Evolutionary conservation across 176 grass and related monocot species (phyloP).

Genomic region (barley (Hordeum vulgare)): DNA sequence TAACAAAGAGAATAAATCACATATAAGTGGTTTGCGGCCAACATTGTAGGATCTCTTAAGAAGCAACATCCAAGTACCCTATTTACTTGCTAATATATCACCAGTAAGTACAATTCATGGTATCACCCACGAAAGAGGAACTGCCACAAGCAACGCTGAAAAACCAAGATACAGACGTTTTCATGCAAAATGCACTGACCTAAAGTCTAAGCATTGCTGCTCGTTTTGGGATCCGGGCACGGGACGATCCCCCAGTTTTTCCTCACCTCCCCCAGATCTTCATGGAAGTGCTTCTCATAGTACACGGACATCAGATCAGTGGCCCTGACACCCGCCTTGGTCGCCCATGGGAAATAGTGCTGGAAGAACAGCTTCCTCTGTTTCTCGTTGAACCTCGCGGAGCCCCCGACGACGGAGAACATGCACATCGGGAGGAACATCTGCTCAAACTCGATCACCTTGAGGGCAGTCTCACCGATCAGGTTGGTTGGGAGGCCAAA

Average conservation of each 20-base stretch:
- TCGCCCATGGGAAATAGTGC: slow-evolving; percentile 83
- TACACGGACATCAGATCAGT: slow-evolving; percentile 88
- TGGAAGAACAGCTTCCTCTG: slow-evolving; percentile 65
- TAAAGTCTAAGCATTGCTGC: slow-evolving; percentile 18
- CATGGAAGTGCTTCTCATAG: slow-evolving; percentile 92
- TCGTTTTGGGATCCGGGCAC: slow-evolving; percentile 39
- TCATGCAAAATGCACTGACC: background rate
- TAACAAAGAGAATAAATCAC: background rate
- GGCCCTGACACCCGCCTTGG: slow-evolving; percentile 49
- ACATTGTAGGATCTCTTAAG: background rate
- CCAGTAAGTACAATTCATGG: background rate
- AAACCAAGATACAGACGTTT: background rate
- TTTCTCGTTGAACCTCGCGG: slow-evolving; percentile 70
- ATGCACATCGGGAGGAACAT: slow-evolving; percentile 97
- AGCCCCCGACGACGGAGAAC: slow-evolving; percentile 73
- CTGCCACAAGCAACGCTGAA: background rate
- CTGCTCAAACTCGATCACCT: slow-evolving; percentile 94
- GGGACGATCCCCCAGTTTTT: slow-evolving; percentile 71
- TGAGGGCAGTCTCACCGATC: slow-evolving; percentile 89
- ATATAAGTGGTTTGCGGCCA: background rate
- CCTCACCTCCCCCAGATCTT: slow-evolving; percentile 65
- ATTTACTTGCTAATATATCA: background rate
- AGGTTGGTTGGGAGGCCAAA: slow-evolving; percentile 86
- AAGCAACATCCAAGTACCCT: background rate
- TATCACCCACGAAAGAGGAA: background rate